phyloP scores from a whole-genome alignment of 2,329 filamentous ascomycete genomes.

The Ophiostoma sp. region DNA sequence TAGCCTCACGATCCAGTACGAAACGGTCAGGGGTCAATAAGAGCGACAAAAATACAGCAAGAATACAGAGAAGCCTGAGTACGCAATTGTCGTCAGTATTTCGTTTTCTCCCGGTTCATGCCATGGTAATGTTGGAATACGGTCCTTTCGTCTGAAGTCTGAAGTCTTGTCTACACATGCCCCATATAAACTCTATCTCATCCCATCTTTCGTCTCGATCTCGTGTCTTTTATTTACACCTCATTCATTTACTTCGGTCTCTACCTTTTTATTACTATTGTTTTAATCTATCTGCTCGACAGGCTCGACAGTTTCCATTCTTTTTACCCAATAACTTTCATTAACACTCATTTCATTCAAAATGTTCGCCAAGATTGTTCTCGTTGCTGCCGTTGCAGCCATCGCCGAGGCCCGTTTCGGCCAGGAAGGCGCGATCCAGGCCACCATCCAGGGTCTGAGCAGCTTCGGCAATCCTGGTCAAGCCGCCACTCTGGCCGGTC shows the following conservation, averaged over 20 bases:
- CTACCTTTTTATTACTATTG: neutral
- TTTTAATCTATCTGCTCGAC: neutral
- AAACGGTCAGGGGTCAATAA: slow-evolving; percentile 2
- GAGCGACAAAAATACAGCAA: neutral
- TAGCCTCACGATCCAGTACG: slow-evolving; percentile 4
- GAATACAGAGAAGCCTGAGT: too few relatives aligned
- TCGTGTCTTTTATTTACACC: too few relatives aligned
- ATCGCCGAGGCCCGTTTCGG: slow-evolving; percentile 56
- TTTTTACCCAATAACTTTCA: neutral
- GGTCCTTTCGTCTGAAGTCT: neutral
- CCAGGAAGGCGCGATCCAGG: slow-evolving; percentile 59
- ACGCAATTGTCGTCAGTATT: neutral
- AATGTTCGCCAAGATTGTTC: slow-evolving; percentile 39
- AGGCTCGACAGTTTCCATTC: slow-evolving; percentile 22
- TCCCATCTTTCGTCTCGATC: neutral
- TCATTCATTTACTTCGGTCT: slow-evolving; percentile 5
- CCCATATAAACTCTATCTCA: neutral
- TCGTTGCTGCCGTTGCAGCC: slow-evolving; percentile 33
- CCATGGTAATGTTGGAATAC: neutral
- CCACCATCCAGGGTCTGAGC: slow-evolving; percentile 51
- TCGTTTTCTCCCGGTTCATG: neutral
- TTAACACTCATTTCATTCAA: neutral
- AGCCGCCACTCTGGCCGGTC: slow-evolving; percentile 62
- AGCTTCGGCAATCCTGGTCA: slow-evolving; percentile 57
- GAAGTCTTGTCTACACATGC: neutral